Evolutionary conservation across 2,329 filamentous ascomycete species (phyloP), one percentile per base, ranked within the genome.

Genomic region (Aspergillus sp.): DNA sequence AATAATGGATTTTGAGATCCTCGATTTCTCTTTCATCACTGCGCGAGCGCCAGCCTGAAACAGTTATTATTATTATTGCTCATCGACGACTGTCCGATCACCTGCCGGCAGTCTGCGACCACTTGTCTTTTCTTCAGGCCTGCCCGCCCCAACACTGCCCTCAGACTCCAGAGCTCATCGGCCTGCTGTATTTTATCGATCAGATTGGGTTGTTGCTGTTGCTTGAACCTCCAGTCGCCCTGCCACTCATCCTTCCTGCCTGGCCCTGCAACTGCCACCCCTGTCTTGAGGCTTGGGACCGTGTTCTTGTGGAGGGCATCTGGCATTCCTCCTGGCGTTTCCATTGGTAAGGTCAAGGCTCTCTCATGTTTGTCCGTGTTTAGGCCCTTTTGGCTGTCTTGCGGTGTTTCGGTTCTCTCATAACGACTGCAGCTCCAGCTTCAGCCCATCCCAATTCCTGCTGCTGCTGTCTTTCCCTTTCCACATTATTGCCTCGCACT

Each of bases 381-480:
- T 41, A 15, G 34, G 34, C 34, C 34, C 34, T 41, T 41, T 41
- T 13, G 11, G 5, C 34, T 41, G 11, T 41, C 15, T 15, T 11
- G 11, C 34, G 15, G 11, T 41, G 34, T 41, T 41, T 41, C 11
- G 13, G 5, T 41, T 41, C 34, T 41, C 34, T 15, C 11, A 15
- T 41, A 13, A 41, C 34, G 13, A 41, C 15, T 41, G 34, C 34
- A 41, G 34, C 34, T 41, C 34, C n/a, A 43, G 38, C 47, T 64
- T 53, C 38, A n/a, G 23, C 51, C 47, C 45, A 19, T 49, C 59
- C 47, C 50, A 47, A 17, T 55, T 51, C 59, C 34, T 15, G 34
- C 15, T 41, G 34, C 34, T 41, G 34, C 34, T 41, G 13, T 41
- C 31, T 54, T 23, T 48, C 34, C 53, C 30, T 52, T 49, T 34